Percentiles rank a stretch among this genome's conserved stretches.
These are phyloP conservation scores for Rhodotorula sphaerocarpa DNA, from an alignment of 768 basidiomycete species.

Conservation along the genomic window DNA sequence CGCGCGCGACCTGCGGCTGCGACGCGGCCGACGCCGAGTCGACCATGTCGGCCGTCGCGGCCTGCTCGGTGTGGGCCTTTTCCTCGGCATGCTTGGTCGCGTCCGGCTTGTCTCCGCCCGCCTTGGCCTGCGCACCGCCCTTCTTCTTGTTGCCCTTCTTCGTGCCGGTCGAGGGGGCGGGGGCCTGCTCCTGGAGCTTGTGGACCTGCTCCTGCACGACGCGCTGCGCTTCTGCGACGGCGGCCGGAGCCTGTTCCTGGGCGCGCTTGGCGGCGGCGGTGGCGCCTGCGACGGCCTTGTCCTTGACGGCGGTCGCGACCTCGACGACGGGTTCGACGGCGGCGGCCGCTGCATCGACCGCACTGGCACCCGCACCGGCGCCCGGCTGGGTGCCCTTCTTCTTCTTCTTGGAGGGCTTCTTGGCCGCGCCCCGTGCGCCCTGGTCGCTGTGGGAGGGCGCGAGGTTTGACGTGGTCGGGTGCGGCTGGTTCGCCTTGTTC, in stretches of 20 bases:
- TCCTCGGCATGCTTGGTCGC: not conserved
- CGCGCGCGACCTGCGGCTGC: slow-evolving; percentile 6
- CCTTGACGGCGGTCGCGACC: not conserved
- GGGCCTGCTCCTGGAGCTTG: not conserved
- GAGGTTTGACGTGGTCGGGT: too few relatives aligned
- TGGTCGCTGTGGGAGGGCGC: not conserved
- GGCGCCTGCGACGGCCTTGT: not conserved
- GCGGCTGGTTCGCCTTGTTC: not conserved
- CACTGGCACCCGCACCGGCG: too few relatives aligned
- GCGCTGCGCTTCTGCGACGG: not conserved
- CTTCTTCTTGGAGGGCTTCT: slow-evolving; percentile 21
- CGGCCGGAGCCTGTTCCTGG: not conserved
- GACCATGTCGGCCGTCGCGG: slow-evolving; percentile 21
- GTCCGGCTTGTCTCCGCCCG: not conserved
- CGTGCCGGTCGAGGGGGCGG: not conserved
- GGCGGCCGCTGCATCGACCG: too few relatives aligned
- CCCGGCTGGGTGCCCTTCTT: too few relatives aligned
- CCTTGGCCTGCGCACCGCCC: not conserved
- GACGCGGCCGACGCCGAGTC: slow-evolving; percentile 19
- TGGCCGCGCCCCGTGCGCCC: not conserved
- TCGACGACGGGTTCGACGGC: not conserved
- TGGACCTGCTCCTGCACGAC: not conserved
- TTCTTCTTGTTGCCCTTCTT: slow-evolving; percentile 25
- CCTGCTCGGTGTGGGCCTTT: not conserved
- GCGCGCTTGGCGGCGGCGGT: not conserved